Evolutionary conservation across 441 rosid species (phyloP).

Genomic region (Brassica hybrid): DNA sequence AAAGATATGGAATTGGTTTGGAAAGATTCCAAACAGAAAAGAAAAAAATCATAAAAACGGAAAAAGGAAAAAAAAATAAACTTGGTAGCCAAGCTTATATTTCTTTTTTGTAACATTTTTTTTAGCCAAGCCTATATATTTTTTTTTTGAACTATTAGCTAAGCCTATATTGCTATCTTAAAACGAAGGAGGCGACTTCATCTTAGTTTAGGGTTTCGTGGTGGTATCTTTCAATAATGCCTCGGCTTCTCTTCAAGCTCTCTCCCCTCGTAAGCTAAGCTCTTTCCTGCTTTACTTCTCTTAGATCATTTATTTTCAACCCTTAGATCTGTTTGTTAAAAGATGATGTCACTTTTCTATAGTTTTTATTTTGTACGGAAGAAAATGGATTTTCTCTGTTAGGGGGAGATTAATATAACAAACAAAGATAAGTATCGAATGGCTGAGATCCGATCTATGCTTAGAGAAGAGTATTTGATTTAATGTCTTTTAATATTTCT

Average conservation of each 20-base stretch:
- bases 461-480: background rate
- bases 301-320: background rate
- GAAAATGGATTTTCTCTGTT: background rate
- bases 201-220: background rate
- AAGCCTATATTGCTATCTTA: too few relatives aligned
- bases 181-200: too few relatives aligned
- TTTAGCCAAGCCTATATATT: too few relatives aligned
- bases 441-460: background rate
- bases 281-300: background rate
- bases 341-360: background rate
- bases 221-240: constrained; percentile 15
- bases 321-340: background rate
- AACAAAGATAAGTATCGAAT: too few relatives aligned
- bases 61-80: too few relatives aligned
- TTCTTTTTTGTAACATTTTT: too few relatives aligned
- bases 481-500: background rate
- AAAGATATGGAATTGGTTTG: too few relatives aligned
- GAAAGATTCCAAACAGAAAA: too few relatives aligned
- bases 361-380: background rate
- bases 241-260: constrained; percentile 27
- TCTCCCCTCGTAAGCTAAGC: constrained; percentile 12
- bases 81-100: too few relatives aligned
- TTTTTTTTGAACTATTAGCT: too few relatives aligned
- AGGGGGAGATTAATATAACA: too few relatives aligned
- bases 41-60: too few relatives aligned